Evolutionary conservation across 331 rosid genomes (phyloP).

Genomic region (Rhamnella rubrinervis): DNA sequence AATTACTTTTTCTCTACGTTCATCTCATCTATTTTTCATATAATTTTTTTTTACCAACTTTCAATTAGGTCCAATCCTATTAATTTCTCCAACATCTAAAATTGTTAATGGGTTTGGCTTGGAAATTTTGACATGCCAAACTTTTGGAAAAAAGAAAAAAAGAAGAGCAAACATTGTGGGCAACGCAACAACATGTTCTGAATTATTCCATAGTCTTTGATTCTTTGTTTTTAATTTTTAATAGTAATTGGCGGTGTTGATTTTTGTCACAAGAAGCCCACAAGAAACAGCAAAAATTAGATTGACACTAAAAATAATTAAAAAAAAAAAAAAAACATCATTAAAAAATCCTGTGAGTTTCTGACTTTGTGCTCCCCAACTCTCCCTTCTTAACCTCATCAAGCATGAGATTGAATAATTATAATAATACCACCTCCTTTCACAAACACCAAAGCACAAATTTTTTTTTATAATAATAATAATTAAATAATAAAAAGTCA

Average conservation of each 20-base stretch:
- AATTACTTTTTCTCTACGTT: too few species aligned
- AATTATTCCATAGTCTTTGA: background rate
- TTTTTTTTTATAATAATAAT: background rate
- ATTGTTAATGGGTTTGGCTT: too few species aligned
- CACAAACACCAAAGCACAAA: background rate
- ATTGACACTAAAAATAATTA: background rate
- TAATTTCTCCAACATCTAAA: too few species aligned
- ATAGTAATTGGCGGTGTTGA: constrained; percentile 5
- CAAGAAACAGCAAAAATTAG: constrained; percentile 4
- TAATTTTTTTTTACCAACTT: too few species aligned
- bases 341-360: constrained; percentile 2
- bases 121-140: background rate
- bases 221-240: background rate
- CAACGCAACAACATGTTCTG: background rate
- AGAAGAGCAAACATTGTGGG: background rate
- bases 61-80: too few species aligned
- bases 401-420: too few species aligned
- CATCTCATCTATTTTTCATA: too few species aligned
- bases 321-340: background rate
- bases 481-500: background rate
- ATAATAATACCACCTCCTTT: background rate
- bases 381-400: background rate
- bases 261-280: background rate
- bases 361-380: constrained; percentile 10
- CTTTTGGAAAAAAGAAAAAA: background rate